phyloP scores from a whole-genome alignment of 441 rosid species.

The Erodium moschatum region DNA sequence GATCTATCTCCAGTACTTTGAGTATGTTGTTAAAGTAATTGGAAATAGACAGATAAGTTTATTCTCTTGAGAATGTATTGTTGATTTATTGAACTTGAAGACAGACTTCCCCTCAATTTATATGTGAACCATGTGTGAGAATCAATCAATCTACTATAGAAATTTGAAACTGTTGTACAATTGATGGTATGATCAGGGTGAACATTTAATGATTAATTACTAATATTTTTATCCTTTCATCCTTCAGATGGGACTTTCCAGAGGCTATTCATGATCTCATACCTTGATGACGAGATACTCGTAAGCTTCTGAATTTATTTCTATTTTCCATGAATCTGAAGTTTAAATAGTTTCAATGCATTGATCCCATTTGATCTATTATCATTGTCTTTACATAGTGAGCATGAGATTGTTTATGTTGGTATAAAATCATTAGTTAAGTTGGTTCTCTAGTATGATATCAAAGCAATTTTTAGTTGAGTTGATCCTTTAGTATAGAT shows the following conservation, averaged over 20 bases:
- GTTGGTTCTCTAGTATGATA: too few species aligned
- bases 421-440: too few species aligned
- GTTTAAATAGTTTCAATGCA: background rate
- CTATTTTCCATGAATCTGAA: background rate
- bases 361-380: conserved; percentile 4
- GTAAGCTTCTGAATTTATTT: conserved; percentile 37
- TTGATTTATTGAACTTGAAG: background rate
- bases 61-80: background rate
- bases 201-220: conserved; percentile 16
- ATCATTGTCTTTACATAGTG: background rate
- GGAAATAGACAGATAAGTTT: background rate
- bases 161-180: background rate
- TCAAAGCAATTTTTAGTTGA: too few species aligned
- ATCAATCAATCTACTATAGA: background rate
- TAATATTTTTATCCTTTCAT: conserved; percentile 16
- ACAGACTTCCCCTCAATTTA: background rate
- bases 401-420: background rate
- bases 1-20: conserved; percentile 6
- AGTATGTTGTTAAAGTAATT: background rate
- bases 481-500: too few species aligned
- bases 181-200: conserved; percentile 5
- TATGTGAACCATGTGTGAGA: background rate
- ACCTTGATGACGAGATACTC: conserved; percentile 88
- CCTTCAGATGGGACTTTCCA: conserved; percentile 67
- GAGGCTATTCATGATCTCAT: conserved; percentile 87